Evolutionary conservation across 2,329 filamentous ascomycete genomes (phyloP).

Genomic region (Truncatella angustata): DNA sequence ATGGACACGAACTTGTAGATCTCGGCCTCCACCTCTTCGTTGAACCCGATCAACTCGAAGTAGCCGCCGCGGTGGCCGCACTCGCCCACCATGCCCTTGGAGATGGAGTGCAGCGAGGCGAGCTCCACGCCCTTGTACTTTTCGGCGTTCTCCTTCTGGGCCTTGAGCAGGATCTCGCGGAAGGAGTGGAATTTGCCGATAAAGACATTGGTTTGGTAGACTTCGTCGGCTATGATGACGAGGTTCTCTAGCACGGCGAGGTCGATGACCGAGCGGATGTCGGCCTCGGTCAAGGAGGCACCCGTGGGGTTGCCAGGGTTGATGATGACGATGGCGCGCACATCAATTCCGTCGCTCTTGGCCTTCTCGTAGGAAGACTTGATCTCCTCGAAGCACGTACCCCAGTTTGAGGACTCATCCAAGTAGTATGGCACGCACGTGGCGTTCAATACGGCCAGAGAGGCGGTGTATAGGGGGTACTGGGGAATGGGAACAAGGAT

Average conservation of each 20-base stretch:
- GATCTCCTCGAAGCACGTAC: slow-evolving; percentile 81
- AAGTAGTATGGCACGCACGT: slow-evolving; percentile 90
- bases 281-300: slow-evolving; percentile 73
- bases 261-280: slow-evolving; percentile 82
- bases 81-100: slow-evolving; percentile 98
- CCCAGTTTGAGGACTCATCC: slow-evolving; percentile 83
- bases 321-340: slow-evolving; percentile 93
- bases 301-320: slow-evolving; percentile 98
- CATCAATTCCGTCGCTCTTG: slow-evolving; percentile 73
- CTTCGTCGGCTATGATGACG: slow-evolving; percentile 92
- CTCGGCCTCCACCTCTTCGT: slow-evolving; percentile 79
- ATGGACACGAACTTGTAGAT: slow-evolving; percentile 99
- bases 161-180: slow-evolving; percentile 79
- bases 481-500: slow-evolving; percentile 95
- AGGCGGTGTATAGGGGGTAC: slow-evolving; percentile 96
- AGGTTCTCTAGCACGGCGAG: slow-evolving; percentile 83
- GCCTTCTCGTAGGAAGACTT: slow-evolving; percentile 71
- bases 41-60: slow-evolving; percentile 93
- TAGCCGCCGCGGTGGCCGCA: slow-evolving; percentile 97
- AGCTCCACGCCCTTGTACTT: slow-evolving; percentile 85
- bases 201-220: slow-evolving; percentile 99
- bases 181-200: slow-evolving; percentile 92
- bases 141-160: slow-evolving; percentile 73
- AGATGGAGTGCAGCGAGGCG: slow-evolving; percentile 87
- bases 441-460: slow-evolving; percentile 80